These are phyloP conservation scores for Lactarius hatsudake DNA, from an alignment of 768 basidiomycete species.

Conservation along the genomic window DNA sequence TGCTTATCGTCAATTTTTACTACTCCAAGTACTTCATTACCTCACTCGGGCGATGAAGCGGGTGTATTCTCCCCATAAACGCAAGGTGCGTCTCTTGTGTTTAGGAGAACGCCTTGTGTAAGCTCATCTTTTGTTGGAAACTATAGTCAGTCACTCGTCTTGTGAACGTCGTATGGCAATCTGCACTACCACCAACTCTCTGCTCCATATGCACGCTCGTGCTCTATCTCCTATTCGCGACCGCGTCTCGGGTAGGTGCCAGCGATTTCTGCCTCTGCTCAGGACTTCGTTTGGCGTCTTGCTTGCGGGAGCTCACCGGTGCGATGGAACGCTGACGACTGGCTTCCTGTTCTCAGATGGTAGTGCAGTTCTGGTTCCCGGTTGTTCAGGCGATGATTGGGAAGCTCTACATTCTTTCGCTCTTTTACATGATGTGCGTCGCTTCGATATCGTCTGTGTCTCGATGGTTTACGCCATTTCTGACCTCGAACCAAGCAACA, in stretches of 20 bases:
- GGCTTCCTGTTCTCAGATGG: neutral
- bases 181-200: conserved; percentile 18
- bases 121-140: neutral
- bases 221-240: neutral
- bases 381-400: conserved; percentile 8
- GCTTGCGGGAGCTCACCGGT: neutral
- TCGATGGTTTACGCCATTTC: neutral
- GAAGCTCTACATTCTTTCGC: conserved; percentile 23
- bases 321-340: neutral
- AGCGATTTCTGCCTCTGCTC: neutral
- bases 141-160: conserved; percentile 6
- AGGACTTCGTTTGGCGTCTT: neutral
- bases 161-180: conserved; percentile 14
- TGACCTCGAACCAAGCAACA: conserved; percentile 7
- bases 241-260: neutral
- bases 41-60: conserved; percentile 16
- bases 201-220: conserved; percentile 4
- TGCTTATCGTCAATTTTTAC: neutral
- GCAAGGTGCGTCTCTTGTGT: conserved; percentile 6
- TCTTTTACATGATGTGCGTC: conserved; percentile 14
- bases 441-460: neutral
- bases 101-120: neutral
- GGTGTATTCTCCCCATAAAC: conserved; percentile 6
- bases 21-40: conserved; percentile 2
- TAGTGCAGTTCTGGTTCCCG: neutral